Percentiles rank a stretch among this genome's conserved stretches.
These are phyloP conservation scores for Pseudocohnilembus persalinus DNA, from an alignment of 169 alveolate genomes.

Conservation along the genomic window DNA sequence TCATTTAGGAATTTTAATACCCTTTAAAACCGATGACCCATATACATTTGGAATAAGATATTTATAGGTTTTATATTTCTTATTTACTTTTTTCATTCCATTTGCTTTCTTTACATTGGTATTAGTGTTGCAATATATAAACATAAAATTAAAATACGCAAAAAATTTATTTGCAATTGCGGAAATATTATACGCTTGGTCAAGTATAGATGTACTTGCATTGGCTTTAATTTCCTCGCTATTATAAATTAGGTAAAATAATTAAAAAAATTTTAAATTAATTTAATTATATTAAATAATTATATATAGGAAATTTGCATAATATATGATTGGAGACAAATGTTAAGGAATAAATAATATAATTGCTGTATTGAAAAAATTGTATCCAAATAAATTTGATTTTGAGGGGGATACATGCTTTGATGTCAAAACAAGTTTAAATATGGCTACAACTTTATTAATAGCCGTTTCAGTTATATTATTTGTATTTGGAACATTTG, in stretches of 20 bases:
- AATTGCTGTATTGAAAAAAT: not conserved
- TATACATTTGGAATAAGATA: not conserved
- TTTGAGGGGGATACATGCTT: not conserved
- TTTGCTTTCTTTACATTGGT: not conserved
- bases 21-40: not conserved
- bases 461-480: not conserved
- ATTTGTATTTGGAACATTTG: not conserved
- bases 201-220: not conserved
- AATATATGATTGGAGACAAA: not conserved
- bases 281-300: too few relatives aligned
- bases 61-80: not conserved
- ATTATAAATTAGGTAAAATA: not conserved
- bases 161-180: not conserved
- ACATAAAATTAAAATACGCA: too few relatives aligned
- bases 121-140: too few relatives aligned
- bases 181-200: not conserved
- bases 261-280: too few relatives aligned
- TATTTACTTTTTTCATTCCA: not conserved
- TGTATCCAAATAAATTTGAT: not conserved
- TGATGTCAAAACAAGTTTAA: not conserved
- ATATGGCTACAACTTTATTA: not conserved
- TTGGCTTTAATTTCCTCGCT: not conserved
- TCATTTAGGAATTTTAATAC: not conserved
- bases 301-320: not conserved
- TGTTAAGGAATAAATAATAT: not conserved